phyloP scores from a whole-genome alignment of 768 basidiomycete genomes.

The Tylopilus felleus region DNA sequence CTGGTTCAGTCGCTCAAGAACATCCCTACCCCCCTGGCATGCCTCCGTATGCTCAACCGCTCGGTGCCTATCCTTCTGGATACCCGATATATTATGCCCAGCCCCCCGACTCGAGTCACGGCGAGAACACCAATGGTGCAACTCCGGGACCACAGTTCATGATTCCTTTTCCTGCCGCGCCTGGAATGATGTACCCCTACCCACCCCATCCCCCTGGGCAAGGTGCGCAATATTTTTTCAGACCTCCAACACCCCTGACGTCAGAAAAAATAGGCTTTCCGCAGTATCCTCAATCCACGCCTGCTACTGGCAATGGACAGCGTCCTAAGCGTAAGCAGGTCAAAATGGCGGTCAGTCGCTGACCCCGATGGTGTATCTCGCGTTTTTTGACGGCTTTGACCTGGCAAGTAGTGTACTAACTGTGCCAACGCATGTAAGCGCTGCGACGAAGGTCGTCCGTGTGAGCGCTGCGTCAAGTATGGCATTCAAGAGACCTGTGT shows the following conservation, averaged over 20 bases:
- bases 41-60: conserved; percentile 26
- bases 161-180: conserved; percentile 38
- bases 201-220: conserved; percentile 38
- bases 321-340: conserved; percentile 51
- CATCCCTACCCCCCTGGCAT: conserved; percentile 26
- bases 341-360: conserved; percentile 51
- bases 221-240: conserved; percentile 25
- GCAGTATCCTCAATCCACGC: conserved; percentile 27
- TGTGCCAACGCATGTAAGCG: conserved; percentile 57
- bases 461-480: conserved; percentile 62
- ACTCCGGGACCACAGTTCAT: conserved; percentile 33
- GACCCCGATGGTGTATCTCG: not conserved
- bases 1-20: conserved; percentile 37
- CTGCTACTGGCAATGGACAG: conserved; percentile 23
- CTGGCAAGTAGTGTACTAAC: conserved; percentile 45
- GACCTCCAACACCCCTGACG: conserved; percentile 3
- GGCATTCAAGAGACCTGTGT: conserved; percentile 54
- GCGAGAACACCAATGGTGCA: conserved; percentile 33
- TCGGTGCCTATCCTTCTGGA: conserved; percentile 31
- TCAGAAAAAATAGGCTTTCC: conserved; percentile 29
- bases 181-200: conserved; percentile 44
- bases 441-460: conserved; percentile 57
- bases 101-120: conserved; percentile 26
- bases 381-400: conserved; percentile 2
- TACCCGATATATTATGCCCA: conserved; percentile 34